Evolutionary conservation across 495 filamentous ascomycete genomes (phyloP).

Genomic region (Antarctomyces pellizariae): DNA sequence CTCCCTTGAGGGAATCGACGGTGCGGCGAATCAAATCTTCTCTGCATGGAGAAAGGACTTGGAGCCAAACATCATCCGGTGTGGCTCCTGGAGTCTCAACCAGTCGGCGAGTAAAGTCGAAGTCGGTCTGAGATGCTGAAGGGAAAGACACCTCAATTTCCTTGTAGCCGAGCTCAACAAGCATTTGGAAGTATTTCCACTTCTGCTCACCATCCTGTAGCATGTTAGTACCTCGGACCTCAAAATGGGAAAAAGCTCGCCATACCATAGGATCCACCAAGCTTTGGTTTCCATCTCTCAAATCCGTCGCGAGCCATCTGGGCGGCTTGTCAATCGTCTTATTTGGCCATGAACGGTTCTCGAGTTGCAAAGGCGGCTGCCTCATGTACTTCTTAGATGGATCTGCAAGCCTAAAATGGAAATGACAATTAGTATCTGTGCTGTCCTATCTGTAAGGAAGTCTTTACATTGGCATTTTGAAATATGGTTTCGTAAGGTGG

Average conservation of each 20-base stretch:
- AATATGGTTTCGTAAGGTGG: too few species aligned
- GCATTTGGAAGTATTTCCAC: slow-evolving; percentile 85
- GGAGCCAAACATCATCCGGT: slow-evolving; percentile 86
- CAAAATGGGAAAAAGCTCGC: slow-evolving; percentile 1
- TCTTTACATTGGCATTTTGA: too few species aligned
- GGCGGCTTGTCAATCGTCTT: slow-evolving; percentile 58
- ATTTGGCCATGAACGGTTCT: slow-evolving; percentile 79
- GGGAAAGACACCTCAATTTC: slow-evolving; percentile 97
- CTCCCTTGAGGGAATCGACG: slow-evolving; percentile 69
- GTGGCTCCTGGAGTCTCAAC: slow-evolving; percentile 70
- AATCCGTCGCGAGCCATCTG: slow-evolving; percentile 66
- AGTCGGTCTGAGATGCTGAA: slow-evolving; percentile 81
- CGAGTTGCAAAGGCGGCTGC: slow-evolving; percentile 50
- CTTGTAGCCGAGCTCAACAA: slow-evolving; percentile 84
- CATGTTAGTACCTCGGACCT: slow-evolving; percentile 3
- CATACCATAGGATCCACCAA: slow-evolving; percentile 74
- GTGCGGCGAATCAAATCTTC: slow-evolving; percentile 81
- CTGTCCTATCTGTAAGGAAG: too few species aligned
- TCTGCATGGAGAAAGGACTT: slow-evolving; percentile 83
- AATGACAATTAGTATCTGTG: too few species aligned
- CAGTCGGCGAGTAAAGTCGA: slow-evolving; percentile 77
- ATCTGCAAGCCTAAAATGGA: slow-evolving; percentile 55
- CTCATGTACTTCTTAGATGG: slow-evolving; percentile 79
- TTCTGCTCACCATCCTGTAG: slow-evolving; percentile 76
- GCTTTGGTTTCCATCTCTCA: slow-evolving; percentile 76